These are phyloP conservation scores for Spathaspora passalidarum DNA, from an alignment of 805 yeast species.

Conservation along the genomic window DNA sequence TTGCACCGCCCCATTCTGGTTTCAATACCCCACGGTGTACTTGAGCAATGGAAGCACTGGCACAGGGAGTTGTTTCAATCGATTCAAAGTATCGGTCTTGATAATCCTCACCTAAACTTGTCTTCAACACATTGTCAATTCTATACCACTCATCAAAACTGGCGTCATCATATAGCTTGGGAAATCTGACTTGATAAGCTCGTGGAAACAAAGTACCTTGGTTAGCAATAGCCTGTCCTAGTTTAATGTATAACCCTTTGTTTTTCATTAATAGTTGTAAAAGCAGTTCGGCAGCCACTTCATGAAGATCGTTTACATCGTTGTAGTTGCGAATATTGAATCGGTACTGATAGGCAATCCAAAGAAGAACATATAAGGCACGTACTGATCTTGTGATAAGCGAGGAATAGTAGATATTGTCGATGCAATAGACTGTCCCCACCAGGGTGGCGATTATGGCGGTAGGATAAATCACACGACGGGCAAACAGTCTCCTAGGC, in stretches of 20 bases:
- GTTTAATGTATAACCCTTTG: constrained; percentile 60
- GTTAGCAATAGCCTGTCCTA: constrained; percentile 78
- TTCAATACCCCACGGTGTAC: constrained; percentile 55
- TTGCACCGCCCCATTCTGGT: constrained; percentile 43
- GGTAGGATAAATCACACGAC: constrained; percentile 5
- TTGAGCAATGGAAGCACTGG: constrained; percentile 75
- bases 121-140: constrained; percentile 36
- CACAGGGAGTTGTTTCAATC: constrained; percentile 59
- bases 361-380: constrained; percentile 44
- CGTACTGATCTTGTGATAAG: constrained; percentile 50
- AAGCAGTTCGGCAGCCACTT: constrained; percentile 46
- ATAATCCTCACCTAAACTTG: constrained; percentile 13
- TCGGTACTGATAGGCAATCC: constrained; percentile 60
- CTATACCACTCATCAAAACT: constrained; percentile 54
- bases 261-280: constrained; percentile 27
- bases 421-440: constrained; percentile 11
- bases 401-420: constrained; percentile 35
- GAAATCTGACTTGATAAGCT: constrained; percentile 58
- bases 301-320: constrained; percentile 53
- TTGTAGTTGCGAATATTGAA: constrained; percentile 37
- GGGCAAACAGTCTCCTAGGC: too few relatives aligned
- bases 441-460: constrained; percentile 7
- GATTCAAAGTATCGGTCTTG: constrained; percentile 30
- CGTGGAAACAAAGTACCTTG: constrained; percentile 68
- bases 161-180: constrained; percentile 63